phyloP scores from a whole-genome alignment of 2,329 filamentous ascomycete genomes.

The Xylariaceae sp. region DNA sequence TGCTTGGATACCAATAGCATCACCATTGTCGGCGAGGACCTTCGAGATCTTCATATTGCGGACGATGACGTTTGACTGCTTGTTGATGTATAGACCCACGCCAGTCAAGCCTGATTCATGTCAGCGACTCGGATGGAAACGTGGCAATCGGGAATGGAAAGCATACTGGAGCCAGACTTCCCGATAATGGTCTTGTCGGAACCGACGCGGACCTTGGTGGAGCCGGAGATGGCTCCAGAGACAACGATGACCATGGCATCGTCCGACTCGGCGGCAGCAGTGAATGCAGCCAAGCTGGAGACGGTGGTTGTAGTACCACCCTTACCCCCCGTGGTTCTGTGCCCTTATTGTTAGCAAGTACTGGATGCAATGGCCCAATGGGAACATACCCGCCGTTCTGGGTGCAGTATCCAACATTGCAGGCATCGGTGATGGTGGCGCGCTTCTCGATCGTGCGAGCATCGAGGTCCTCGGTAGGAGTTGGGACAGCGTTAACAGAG shows the following conservation, averaged over 20 bases:
- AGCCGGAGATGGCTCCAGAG: slow-evolving; percentile 37
- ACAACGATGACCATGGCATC: slow-evolving; percentile 42
- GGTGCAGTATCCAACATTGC: slow-evolving; percentile 15
- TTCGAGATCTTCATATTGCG: slow-evolving; percentile 58
- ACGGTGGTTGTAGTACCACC: slow-evolving; percentile 53
- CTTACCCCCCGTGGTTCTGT: slow-evolving; percentile 48
- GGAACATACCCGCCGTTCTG: slow-evolving; percentile 15
- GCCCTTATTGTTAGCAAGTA: neutral
- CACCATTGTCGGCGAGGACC: slow-evolving; percentile 51
- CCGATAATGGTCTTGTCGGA: slow-evolving; percentile 50
- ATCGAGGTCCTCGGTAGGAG: slow-evolving; percentile 14
- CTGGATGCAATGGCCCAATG: no score
- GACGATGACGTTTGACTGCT: slow-evolving; percentile 55
- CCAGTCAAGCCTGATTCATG: slow-evolving; percentile 32
- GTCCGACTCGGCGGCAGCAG: slow-evolving; percentile 43
- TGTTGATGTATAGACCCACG: slow-evolving; percentile 49
- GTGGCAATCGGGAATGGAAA: no score
- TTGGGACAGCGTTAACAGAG: slow-evolving; percentile 16
- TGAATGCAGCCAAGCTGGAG: slow-evolving; percentile 44
- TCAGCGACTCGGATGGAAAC: slow-evolving; percentile 2
- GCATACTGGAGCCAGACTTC: slow-evolving; percentile 30
- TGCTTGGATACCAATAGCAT: slow-evolving; percentile 55
- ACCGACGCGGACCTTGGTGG: slow-evolving; percentile 39
- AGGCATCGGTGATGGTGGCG: slow-evolving; percentile 18
- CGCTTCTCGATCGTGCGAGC: slow-evolving; percentile 17